Conservation (phyloP, 1,139 yeast genomes). For the Scheffersomyces titani region DNA sequence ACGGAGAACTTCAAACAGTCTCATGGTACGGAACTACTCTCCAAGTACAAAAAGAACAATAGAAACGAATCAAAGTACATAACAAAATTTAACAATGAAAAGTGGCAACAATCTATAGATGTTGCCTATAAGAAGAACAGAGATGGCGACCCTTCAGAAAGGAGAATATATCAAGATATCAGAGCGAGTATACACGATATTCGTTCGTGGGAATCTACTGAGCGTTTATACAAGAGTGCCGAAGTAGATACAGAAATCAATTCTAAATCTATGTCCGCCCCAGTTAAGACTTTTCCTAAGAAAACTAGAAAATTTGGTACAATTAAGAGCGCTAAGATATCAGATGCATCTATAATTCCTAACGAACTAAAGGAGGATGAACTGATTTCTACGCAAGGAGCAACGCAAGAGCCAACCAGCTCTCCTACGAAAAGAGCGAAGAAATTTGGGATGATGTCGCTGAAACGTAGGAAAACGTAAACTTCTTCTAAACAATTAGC, state of each 20-base stretch:
- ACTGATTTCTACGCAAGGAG: not conserved
- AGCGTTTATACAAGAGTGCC: not conserved
- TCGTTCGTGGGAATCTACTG: constrained; percentile 8
- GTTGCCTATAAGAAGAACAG: constrained; percentile 1
- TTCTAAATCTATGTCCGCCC: not conserved
- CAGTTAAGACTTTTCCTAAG: not conserved
- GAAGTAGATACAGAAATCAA: not conserved
- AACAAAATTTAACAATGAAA: constrained; percentile 14
- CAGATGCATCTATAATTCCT: not conserved
- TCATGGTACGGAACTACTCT: constrained; percentile 37
- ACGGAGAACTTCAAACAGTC: constrained; percentile 38
- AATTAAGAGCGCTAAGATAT: not conserved
- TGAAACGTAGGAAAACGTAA: not conserved
- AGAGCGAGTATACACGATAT: constrained; percentile 4
- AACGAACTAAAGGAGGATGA: not conserved
- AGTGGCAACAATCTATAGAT: constrained; percentile 13
- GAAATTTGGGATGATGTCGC: not conserved
- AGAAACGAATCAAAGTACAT: constrained; percentile 13
- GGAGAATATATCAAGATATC: constrained; percentile 2
- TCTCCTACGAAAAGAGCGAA: not conserved
- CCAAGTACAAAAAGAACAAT: constrained; percentile 25
- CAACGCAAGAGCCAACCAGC: not conserved
- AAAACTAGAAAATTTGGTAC: not conserved
- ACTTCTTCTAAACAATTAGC: not conserved
- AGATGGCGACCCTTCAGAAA: not conserved